Conservation (phyloP, 805 yeast species). For the Wickerhamomyces hampshirensis region DNA sequence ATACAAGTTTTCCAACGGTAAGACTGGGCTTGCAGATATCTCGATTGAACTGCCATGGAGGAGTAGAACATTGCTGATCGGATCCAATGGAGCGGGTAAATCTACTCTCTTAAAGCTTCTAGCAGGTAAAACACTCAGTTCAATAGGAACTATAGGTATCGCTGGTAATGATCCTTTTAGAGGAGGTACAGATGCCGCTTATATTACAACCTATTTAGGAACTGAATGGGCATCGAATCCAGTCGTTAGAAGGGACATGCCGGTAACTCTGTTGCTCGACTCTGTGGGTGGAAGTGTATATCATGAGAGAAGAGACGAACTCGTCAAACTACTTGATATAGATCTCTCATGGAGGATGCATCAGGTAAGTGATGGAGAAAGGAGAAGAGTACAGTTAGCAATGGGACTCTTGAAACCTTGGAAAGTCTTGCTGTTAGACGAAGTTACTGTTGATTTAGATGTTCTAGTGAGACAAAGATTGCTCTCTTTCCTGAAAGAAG, state of each 20-base stretch:
- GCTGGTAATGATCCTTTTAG: slow-evolving; percentile 88
- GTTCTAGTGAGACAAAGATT: slow-evolving; percentile 82
- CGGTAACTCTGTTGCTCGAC: slow-evolving; percentile 71
- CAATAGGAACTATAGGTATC: slow-evolving; percentile 62
- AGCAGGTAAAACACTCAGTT: slow-evolving; percentile 88
- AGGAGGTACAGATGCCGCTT: slow-evolving; percentile 40
- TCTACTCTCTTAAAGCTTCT: slow-evolving; percentile 79
- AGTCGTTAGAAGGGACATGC: slow-evolving; percentile 85
- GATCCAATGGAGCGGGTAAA: slow-evolving; percentile 98
- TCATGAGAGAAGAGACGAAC: slow-evolving; percentile 69
- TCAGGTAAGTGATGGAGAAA: slow-evolving; percentile 87
- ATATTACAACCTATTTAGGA: slow-evolving; percentile 74
- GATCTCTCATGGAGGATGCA: slow-evolving; percentile 92
- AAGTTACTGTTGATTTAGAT: slow-evolving; percentile 94
- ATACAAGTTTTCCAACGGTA: slow-evolving; percentile 59
- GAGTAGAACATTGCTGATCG: slow-evolving; percentile 73
- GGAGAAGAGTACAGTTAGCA: slow-evolving; percentile 87
- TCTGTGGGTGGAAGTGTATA: slow-evolving; percentile 77
- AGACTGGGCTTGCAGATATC: slow-evolving; percentile 66
- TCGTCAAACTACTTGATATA: slow-evolving; percentile 76
- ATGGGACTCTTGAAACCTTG: slow-evolving; percentile 94
- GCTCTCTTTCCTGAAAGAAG: slow-evolving; percentile 64
- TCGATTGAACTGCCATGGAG: slow-evolving; percentile 60
- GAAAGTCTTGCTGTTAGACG: slow-evolving; percentile 83
- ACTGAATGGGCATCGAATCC: slow-evolving; percentile 97